Base-by-base conservation (phyloP, 2,329 filamentous ascomycete genomes). In the Seiridium unicorne region DNA sequence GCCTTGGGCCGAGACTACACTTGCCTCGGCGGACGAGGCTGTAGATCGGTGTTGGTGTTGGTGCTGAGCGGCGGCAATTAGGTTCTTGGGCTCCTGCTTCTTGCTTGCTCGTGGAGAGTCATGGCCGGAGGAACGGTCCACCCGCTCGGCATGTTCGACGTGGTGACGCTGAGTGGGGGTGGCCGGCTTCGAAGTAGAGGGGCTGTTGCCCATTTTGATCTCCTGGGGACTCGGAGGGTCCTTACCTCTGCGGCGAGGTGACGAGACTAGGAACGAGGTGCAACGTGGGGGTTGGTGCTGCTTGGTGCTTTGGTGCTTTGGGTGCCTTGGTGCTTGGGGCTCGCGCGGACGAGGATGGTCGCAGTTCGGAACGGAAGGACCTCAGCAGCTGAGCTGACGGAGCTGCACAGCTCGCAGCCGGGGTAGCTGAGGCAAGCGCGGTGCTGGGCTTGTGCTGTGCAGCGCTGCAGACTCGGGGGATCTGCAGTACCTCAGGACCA, bases 1-100 rank as follows among this genome's bases (percentile, higher is more conserved):
- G 66, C 84, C 84, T 60, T 83, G 80, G 55, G 85, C 85, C 72
- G 86, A 84, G 64, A 85, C 81, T 63, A 85, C 80, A 55, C 86
- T 87, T 57, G 83, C 80, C 74, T 88, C 86, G 61, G 86, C 86
- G 54, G 85, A 62, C 36, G 61, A 84, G 59, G 83, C 85, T 66
- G 81, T 81, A 61, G 81, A 82, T 64, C 83, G 68, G 42, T 71
- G 62, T 53, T 69, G 70, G 55, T 84, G 82, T 63, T 79, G 77
- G 65, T 85, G 35, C 32, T 51, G 49, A 13, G 49, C 83, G 64
- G 83, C 79, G 61, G 83, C 78, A 69, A 84, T 81, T 69, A 83
- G 82, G 68, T 83, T 81, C 73, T 78, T 78, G 64, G 76, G 77
- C 65, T 81, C 78, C 65, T 81, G 78, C 68, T 73, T 75, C 72